Conservation (phyloP, 2,329 filamentous ascomycete genomes). For the Botrytis tulipae region DNA sequence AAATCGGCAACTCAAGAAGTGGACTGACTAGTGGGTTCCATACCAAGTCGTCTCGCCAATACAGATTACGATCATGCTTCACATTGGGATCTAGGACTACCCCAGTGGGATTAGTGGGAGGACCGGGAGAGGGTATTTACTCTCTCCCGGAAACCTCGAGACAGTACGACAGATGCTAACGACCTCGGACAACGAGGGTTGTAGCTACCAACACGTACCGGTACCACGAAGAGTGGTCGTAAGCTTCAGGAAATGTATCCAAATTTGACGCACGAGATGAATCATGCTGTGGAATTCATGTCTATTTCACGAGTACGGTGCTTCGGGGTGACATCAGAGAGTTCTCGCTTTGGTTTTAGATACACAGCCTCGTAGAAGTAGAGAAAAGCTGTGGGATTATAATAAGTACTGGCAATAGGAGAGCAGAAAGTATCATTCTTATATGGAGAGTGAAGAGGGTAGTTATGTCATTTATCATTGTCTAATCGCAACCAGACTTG, state of each 20-base stretch:
- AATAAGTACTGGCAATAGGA: background rate
- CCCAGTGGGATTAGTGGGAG: background rate
- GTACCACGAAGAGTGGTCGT: conserved; percentile 7
- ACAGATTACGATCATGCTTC: background rate
- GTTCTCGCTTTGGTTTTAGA: background rate
- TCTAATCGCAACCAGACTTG: background rate
- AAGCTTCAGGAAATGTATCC: conserved; percentile 5
- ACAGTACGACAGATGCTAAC: conserved; percentile 13
- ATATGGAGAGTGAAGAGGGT: background rate
- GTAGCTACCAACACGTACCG: background rate
- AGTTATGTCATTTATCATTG: background rate
- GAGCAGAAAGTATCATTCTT: background rate
- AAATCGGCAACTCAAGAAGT: background rate
- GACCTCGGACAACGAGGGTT: conserved; percentile 6
- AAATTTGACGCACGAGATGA: background rate
- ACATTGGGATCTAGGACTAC: background rate
- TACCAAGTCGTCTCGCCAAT: conserved; percentile 3
- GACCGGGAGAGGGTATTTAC: conserved; percentile 13
- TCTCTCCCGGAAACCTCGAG: conserved; percentile 5
- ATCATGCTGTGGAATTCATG: conserved; percentile 11
- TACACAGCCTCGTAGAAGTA: background rate
- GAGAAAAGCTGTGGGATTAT: background rate
- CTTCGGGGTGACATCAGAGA: background rate
- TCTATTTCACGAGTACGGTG: background rate
- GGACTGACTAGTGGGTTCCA: background rate